Base-by-base conservation (phyloP, 1,139 yeast species). In the Arxiozyma telluris region DNA sequence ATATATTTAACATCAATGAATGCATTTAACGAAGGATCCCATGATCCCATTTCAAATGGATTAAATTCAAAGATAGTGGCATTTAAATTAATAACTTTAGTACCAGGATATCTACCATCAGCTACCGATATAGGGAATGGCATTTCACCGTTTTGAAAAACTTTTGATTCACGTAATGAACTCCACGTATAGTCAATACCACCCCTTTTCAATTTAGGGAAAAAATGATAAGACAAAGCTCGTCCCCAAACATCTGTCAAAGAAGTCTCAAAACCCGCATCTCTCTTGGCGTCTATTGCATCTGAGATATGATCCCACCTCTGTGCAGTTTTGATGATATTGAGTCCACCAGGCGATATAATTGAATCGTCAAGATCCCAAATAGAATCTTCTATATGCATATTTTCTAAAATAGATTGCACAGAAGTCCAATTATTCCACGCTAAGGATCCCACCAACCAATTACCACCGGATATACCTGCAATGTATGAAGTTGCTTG, bases 201-300 rank as follows among this genome's bases (percentile, higher is more conserved):
- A 54, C 79, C 80, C 59, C 81, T 77, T 39, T 76, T 64, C 52
- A 75, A 70, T 50, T 75, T 73, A 22, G 82, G 72, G 67, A 87
- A 81, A 64, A 87, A 83, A 70, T 88, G 95, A 64, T 84, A 80
- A 0, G 94, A 80, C 53, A 90, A 74, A 1, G 89, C 84, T 64
- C 96, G 76, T 15, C 94, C 95, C 97, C 97, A 91, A 58, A 87
- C 79, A 72, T 91, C 97, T 17, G 96, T 88, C 55, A 91, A 63
- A 5, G 91, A 81, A 30, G 83, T 74, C 53, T 84, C 83, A 71
- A 78, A 91, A 1, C 96, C 96, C 0, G 95, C 96, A 47, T 81
- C 75, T 56, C 74, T 71, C 70, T 91, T 91, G 45, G 64, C 82
- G 30, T 78, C 74, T 42, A 67, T 68, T 17, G 63, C 69, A 52